Conservation (phyloP, 176 grass and related monocot species). For the Areca catechu region DNA sequence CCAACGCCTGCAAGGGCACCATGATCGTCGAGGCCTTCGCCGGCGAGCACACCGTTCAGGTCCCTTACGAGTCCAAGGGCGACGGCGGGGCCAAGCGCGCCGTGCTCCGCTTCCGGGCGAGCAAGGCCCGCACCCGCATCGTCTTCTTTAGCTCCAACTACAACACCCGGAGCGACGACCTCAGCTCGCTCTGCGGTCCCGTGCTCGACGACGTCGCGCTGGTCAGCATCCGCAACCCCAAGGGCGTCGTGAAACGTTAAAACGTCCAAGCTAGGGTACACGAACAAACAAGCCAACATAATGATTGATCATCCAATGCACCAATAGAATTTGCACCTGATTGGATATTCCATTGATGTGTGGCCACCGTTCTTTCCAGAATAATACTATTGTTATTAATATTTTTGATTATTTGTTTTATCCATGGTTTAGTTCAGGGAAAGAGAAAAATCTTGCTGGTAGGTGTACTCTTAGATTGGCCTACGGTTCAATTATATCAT, state of each 20-base stretch:
- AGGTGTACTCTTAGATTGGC: no score
- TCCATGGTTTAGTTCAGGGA: no score
- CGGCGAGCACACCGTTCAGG: conserved; percentile 35
- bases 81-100: conserved; percentile 48
- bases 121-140: conserved; percentile 39
- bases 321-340: no score
- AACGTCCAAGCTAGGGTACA: no score
- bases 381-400: no score
- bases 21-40: conserved; percentile 78
- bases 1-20: conserved; percentile 53
- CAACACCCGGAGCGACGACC: conserved; percentile 67
- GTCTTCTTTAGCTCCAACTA: conserved; percentile 82
- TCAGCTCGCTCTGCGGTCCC: conserved; percentile 82
- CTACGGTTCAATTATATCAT: no score
- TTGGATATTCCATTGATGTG: no score
- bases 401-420: no score
- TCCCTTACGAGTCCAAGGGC: conserved; percentile 56
- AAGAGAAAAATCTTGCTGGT: no score
- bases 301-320: no score
- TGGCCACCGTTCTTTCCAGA: no score
- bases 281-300: no score
- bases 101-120: conserved; percentile 51
- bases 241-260: conserved; percentile 15
- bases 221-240: conserved; percentile 50
- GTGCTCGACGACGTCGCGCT: conserved; percentile 67